phyloP scores from a whole-genome alignment of 2,329 filamentous ascomycete genomes.

The Calonectria pteridis region DNA sequence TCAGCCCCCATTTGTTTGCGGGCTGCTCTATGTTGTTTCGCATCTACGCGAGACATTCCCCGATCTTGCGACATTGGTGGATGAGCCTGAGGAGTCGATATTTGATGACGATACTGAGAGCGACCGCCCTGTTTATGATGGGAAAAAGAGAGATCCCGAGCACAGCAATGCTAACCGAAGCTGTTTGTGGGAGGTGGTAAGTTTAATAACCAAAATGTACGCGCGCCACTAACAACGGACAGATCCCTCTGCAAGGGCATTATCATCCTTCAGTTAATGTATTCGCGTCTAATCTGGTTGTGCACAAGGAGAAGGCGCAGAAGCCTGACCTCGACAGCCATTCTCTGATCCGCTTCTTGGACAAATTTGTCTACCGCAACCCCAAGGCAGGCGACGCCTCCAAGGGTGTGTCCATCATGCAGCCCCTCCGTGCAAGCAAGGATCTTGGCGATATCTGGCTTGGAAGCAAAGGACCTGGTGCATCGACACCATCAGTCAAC shows the following conservation, averaged over 20 bases:
- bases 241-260: constrained; percentile 67
- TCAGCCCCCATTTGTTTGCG: constrained; percentile 92
- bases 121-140: constrained; percentile 74
- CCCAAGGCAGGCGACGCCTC: constrained; percentile 77
- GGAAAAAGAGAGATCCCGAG: constrained; percentile 90
- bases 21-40: constrained; percentile 88
- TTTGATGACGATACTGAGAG: constrained; percentile 70
- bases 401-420: constrained; percentile 94
- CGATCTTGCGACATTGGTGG: constrained; percentile 81
- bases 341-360: constrained; percentile 93
- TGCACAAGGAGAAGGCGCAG: constrained; percentile 77
- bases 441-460: constrained; percentile 69
- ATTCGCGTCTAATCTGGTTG: constrained; percentile 80
- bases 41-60: constrained; percentile 86
- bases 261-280: constrained; percentile 95
- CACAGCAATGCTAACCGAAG: constrained; percentile 93
- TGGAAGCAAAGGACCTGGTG: constrained; percentile 61
- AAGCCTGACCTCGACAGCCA: constrained; percentile 94
- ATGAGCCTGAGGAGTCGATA: constrained; percentile 79
- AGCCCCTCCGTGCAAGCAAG: constrained; percentile 75
- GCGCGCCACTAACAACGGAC: constrained; percentile 34
- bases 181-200: constrained; percentile 91
- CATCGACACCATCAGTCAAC: constrained; percentile 71
- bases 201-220: constrained; percentile 42
- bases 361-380: constrained; percentile 98